Evolutionary conservation across 768 basidiomycete species (phyloP).

Genomic region (Mrakia hoshinonis): DNA sequence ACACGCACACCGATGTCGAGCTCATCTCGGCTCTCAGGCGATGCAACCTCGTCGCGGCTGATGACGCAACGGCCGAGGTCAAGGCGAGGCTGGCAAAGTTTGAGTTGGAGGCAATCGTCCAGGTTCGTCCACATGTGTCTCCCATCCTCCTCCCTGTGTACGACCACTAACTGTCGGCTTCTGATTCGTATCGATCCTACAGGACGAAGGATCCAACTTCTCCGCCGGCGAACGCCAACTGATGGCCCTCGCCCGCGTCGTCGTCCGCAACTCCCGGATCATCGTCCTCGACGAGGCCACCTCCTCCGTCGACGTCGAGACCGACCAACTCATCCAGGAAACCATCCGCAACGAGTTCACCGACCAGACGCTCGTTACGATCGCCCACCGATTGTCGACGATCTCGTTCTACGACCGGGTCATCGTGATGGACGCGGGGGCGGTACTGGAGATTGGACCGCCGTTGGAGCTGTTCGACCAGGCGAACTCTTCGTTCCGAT

Average conservation of each 20-base stretch:
- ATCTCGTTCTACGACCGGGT: constrained; percentile 1
- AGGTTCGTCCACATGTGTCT: no score
- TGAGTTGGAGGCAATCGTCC: no score
- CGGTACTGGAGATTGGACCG: constrained; percentile 12
- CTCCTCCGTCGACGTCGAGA: constrained; percentile 44
- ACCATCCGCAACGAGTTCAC: constrained; percentile 80
- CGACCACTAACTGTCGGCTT: no score
- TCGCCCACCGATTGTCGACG: constrained; percentile 66
- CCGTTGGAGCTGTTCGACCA: constrained; percentile 22
- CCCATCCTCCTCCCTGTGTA: background rate
- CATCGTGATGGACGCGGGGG: constrained; percentile 22
- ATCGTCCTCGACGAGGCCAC: constrained; percentile 24
- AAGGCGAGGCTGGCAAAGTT: constrained; percentile 31
- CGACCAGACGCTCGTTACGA: constrained; percentile 77
- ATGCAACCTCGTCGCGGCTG: constrained; percentile 64
- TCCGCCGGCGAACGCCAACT: background rate
- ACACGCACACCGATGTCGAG: constrained; percentile 61
- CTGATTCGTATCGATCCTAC: background rate
- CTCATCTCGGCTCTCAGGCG: constrained; percentile 84
- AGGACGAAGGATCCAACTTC: background rate
- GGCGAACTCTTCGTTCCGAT: constrained; percentile 9
- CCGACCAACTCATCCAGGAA: constrained; percentile 55
- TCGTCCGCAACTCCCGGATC: background rate
- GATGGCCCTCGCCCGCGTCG: background rate
- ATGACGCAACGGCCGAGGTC: constrained; percentile 52